A percentile compares a stretch with the other conserved stretches of the same genome.
phyloP scores from a whole-genome alignment of 768 basidiomycete genomes.

The Neoboletus brunneissimus region DNA sequence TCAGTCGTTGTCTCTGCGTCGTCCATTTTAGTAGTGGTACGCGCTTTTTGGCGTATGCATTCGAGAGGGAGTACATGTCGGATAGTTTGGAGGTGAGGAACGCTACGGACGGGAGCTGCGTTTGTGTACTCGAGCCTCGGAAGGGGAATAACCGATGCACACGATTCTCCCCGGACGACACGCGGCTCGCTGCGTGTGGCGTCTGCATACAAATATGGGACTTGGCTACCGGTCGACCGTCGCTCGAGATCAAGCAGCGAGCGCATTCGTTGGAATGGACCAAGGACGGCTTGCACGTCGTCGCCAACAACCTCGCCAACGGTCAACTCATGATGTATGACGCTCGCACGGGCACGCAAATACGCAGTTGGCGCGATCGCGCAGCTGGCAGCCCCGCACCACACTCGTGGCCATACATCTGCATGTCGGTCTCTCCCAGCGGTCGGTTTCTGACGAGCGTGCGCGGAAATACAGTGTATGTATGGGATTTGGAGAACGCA shows the following conservation, averaged over 20 bases:
- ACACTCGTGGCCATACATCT: slow-evolving; percentile 24
- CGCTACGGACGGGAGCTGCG: slow-evolving; percentile 11
- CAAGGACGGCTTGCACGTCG: slow-evolving; percentile 17
- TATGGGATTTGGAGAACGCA: slow-evolving; percentile 18
- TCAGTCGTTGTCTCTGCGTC: slow-evolving; percentile 23
- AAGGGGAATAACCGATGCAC: slow-evolving; percentile 26
- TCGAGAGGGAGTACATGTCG: slow-evolving; percentile 28
- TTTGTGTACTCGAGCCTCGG: slow-evolving; percentile 19
- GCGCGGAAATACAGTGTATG: slow-evolving; percentile 13
- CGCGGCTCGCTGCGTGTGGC: slow-evolving; percentile 23
- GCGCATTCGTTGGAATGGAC: slow-evolving; percentile 27
- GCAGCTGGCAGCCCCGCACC: background rate
- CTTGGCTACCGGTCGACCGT: slow-evolving; percentile 11
- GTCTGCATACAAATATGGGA: slow-evolving; percentile 27
- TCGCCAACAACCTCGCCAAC: slow-evolving; percentile 24
- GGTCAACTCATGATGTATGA: slow-evolving; percentile 27
- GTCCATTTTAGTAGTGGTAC: slow-evolving; percentile 23
- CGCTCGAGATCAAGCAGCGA: slow-evolving; percentile 27
- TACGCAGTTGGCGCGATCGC: slow-evolving; percentile 22
- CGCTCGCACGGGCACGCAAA: slow-evolving; percentile 13
- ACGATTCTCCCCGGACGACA: slow-evolving; percentile 24
- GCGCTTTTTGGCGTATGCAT: slow-evolving; percentile 18
- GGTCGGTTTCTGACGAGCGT: slow-evolving; percentile 21
- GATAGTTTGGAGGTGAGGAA: slow-evolving; percentile 19
- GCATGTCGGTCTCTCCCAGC: slow-evolving; percentile 20